Conservation (phyloP, 345 rosid genomes). For the Rhodomyrtus tomentosa region DNA sequence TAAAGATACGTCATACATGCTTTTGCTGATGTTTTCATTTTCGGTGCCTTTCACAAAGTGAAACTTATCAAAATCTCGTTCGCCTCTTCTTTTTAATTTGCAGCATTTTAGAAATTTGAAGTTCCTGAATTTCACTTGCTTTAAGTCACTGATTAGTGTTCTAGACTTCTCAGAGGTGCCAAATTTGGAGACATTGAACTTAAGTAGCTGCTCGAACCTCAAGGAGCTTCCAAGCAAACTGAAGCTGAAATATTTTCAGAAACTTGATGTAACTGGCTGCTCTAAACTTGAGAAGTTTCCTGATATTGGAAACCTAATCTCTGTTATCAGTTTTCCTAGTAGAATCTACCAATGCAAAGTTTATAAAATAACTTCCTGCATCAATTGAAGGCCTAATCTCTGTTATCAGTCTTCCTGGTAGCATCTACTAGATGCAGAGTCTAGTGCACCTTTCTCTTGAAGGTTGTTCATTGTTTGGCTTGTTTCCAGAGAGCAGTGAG, state of each 20-base stretch:
- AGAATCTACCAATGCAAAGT: neutral
- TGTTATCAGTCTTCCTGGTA: neutral
- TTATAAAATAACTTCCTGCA: neutral
- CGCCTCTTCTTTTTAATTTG: neutral
- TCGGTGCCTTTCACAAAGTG: neutral
- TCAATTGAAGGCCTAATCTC: neutral
- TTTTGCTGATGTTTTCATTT: neutral
- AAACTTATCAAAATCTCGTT: neutral
- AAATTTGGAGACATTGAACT: neutral
- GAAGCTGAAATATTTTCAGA: neutral
- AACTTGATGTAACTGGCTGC: neutral
- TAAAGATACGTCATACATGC: neutral
- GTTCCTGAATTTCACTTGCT: neutral
- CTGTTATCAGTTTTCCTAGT: neutral
- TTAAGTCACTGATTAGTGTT: neutral
- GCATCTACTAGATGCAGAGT: neutral
- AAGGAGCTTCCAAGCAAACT: neutral
- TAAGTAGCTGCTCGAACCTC: neutral
- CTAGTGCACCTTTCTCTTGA: neutral
- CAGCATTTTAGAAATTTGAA: neutral
- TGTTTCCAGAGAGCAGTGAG: neutral
- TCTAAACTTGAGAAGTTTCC: neutral
- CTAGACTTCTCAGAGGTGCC: neutral
- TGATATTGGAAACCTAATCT: neutral
- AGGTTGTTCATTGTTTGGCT: neutral